phyloP scores from a whole-genome alignment of 805 yeast species.

The Wickerhamomyces rabaulensis region DNA sequence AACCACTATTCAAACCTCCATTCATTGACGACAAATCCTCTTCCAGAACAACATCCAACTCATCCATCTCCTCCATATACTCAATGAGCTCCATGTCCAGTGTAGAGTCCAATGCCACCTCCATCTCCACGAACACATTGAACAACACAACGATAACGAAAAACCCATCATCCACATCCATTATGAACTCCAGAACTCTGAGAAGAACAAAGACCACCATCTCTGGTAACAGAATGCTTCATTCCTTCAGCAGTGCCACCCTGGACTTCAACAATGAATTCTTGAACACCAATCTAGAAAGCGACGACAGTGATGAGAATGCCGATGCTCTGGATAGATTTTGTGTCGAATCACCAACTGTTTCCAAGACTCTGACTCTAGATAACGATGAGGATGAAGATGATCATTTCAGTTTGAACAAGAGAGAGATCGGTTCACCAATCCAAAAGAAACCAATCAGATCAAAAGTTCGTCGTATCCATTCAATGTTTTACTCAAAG shows the following conservation, averaged over 20 bases:
- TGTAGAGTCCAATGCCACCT: conserved; percentile 11
- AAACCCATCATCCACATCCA: background rate
- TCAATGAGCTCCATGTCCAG: conserved; percentile 22
- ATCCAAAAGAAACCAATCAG: conserved; percentile 28
- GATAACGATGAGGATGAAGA: conserved; percentile 8
- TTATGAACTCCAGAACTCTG: conserved; percentile 8
- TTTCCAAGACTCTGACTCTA: conserved; percentile 6
- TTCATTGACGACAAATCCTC: conserved; percentile 6
- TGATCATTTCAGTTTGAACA: conserved; percentile 13
- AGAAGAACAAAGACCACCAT: conserved; percentile 19
- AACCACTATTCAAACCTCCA: conserved; percentile 8
- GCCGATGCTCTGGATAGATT: conserved; percentile 16
- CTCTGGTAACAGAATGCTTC: conserved; percentile 8
- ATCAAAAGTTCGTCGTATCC: conserved; percentile 51
- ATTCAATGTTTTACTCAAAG: conserved; percentile 64
- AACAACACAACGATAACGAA: background rate
- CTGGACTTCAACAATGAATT: conserved; percentile 12
- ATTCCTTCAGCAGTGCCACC: conserved; percentile 15
- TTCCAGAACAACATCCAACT: conserved; percentile 16
- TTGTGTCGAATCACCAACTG: conserved; percentile 25
- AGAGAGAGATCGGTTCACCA: conserved; percentile 35
- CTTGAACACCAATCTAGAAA: conserved; percentile 8
- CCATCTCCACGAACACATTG: conserved; percentile 2
- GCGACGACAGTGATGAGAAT: conserved; percentile 9
- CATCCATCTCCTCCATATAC: conserved; percentile 18